Percentiles rank a stretch among this genome's conserved stretches.
Conservation (phyloP, 140 eudicot species). For the Cichorium intybus region DNA sequence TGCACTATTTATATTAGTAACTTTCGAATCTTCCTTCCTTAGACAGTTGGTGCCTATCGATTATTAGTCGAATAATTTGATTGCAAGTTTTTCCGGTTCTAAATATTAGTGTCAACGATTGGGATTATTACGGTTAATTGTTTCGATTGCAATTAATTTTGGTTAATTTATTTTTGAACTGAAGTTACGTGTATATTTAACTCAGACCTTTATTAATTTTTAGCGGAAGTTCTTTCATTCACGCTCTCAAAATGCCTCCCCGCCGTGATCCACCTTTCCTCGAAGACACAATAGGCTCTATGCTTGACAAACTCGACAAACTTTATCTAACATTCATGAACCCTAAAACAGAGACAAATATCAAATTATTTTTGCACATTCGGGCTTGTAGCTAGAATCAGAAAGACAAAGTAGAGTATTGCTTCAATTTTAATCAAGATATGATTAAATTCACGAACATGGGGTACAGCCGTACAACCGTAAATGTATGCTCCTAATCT, state of each 20-base stretch:
- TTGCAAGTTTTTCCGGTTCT: neutral
- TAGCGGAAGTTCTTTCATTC: too few species aligned
- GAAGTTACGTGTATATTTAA: too few species aligned
- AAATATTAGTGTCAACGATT: neutral
- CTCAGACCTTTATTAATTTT: too few species aligned
- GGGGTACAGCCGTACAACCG: too few species aligned
- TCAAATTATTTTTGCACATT: neutral
- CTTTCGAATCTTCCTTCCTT: neutral
- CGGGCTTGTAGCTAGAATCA: slow-evolving; percentile 5
- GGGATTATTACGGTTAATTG: neutral
- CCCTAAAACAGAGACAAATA: slow-evolving; percentile 14
- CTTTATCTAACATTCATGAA: too few species aligned
- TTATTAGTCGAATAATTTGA: neutral
- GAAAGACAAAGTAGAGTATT: slow-evolving; percentile 24
- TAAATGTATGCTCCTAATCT: slow-evolving; percentile 8
- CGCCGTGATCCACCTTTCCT: too few species aligned
- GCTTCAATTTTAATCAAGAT: slow-evolving; percentile 24
- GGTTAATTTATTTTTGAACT: too few species aligned
- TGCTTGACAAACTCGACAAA: too few species aligned
- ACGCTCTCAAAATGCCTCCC: too few species aligned
- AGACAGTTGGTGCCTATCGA: neutral
- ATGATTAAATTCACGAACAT: slow-evolving; percentile 19
- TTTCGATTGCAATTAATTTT: too few species aligned
- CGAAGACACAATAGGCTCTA: too few species aligned
- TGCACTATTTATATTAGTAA: slow-evolving; percentile 30